Evolutionary conservation across 257 asterid genomes (phyloP).

Genomic region (Thymus mandschuricus): DNA sequence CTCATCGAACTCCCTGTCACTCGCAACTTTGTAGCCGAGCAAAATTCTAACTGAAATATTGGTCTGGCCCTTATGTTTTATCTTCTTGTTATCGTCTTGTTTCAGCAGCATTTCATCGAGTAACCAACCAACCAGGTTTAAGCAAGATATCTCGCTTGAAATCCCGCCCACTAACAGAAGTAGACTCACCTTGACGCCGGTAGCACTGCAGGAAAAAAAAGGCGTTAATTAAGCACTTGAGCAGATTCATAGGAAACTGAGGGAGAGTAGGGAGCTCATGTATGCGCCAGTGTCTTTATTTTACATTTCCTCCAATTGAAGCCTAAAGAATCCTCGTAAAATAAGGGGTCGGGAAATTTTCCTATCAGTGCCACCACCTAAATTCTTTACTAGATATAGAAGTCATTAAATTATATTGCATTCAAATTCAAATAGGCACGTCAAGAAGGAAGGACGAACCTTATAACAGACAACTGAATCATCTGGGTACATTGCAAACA

Average conservation of each 20-base stretch:
- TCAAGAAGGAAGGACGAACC: slow-evolving; percentile 49
- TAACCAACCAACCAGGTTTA: slow-evolving; percentile 93
- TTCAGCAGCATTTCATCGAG: slow-evolving; percentile 49
- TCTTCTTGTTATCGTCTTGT: neutral
- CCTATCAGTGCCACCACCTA: neutral
- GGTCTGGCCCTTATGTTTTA: too few species aligned
- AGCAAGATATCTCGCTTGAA: slow-evolving; percentile 60
- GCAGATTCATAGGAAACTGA: neutral
- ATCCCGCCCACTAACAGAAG: slow-evolving; percentile 70
- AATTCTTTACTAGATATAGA: neutral
- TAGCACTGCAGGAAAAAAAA: slow-evolving; percentile 64
- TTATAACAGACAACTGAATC: slow-evolving; percentile 92
- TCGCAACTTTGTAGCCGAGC: neutral
- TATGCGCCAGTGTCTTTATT: neutral
- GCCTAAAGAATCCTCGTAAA: neutral
- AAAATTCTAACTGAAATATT: slow-evolving; percentile 2
- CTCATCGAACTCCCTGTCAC: neutral
- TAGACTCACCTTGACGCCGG: slow-evolving; percentile 92
- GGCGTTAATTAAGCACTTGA: slow-evolving; percentile 17
- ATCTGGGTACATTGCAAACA: slow-evolving; percentile 98
- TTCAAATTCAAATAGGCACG: neutral
- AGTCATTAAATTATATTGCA: neutral
- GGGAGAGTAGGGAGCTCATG: too few species aligned
- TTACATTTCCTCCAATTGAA: neutral
- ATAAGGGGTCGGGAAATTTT: neutral